Base-by-base conservation (phyloP, 139 green algal species). In the Chlamydomonas asymmetrica region DNA sequence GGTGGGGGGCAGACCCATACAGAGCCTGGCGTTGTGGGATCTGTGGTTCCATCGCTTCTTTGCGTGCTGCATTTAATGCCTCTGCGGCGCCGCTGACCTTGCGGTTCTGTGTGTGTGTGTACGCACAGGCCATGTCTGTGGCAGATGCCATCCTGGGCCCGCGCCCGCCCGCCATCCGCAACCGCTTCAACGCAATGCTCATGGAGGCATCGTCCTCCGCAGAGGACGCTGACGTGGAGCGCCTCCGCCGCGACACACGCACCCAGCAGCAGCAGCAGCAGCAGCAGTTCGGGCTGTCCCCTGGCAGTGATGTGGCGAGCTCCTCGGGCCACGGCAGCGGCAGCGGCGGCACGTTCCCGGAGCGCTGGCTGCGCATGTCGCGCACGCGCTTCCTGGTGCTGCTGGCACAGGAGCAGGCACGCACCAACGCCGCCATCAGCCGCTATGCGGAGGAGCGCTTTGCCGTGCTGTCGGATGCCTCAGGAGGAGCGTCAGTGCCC, bases 211-310 rank as follows among this genome's bases (percentile, higher is more conserved):
- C 45, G 2, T 1, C 37, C 39, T 41, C 57, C 50, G 82, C 79
- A 34, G 82, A 88, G 29, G 82, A 84, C 23, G 75, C 66, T 4
- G 79, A 84, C 38, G 78, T 82, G 23, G 82, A 88, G 41, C 73
- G 73, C 54, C 63, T 72, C 40, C 62, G 73, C 29, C 62, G 63
- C 7, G 75, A 81, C 57, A 57, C 71, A 7, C 75, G 75, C 66
- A 70, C 31, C 45, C 67, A 63, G 63, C 69, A 65, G 63, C 73
- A 69, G 32, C 23, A 2, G 31, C 60, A 43, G 70, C 40, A 57
- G 80, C 56, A 13, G 29, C 63, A n/a, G n/a, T n/a, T n/a, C n/a
- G n/a, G n/a, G n/a, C n/a, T n/a, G n/a, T n/a, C n/a, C n/a, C n/a
- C n/a, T n/a, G n/a, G n/a, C n/a, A n/a, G n/a, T n/a, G n/a, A n/a